Evolutionary conservation across 148 eudicot species (phyloP), one percentile per base, ranked within the genome.

Genomic region (Spergularia bocconei): DNA sequence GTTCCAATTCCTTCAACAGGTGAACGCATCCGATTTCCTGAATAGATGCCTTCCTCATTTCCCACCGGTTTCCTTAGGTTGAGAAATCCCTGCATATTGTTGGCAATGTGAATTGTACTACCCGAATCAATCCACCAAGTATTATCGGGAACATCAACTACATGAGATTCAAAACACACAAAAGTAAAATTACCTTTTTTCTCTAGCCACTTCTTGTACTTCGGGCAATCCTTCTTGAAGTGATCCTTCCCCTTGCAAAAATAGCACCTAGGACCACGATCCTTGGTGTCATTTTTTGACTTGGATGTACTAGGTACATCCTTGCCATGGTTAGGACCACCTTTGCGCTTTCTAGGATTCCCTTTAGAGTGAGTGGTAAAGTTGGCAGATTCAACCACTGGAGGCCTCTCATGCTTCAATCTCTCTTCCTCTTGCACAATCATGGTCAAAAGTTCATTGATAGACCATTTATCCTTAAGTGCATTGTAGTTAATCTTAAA

Each of bases 181-280:
- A 56, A 56, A 5, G 17, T 56, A 56, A 14, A 56, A 56, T 56
- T 56, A 56, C 59, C 7, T 56, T 56, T 56, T 56, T 3, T 56
- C 20, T 56, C 59, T 5, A 56, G 59, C 59, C 14, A 56, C 14
- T 56, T 56, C 6, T 14, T 56, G 14, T 56, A 56, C 19, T 56
- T 56, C 6, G 59, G 59, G 14, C 59, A 56, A 56, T 56, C 17
- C 14, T 56, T 56, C 59, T 56, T 56, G 20, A 56, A 56, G 59
- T 56, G 59, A n/a, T 56, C 59, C 14, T 56, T 56, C 14, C 59
- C 59, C 20, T 56, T 56, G 59, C 59, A 56, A 56, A 56, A 56
- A 5, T 1, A 56, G 59, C 14, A 56, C 20, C 14, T 56, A 11
- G 59, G n/a, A 14, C 20, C 6, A n/a, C 5, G 59, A 15, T 56